phyloP scores from a whole-genome alignment of 768 basidiomycete species.

The Clitopilus passeckerianus region DNA sequence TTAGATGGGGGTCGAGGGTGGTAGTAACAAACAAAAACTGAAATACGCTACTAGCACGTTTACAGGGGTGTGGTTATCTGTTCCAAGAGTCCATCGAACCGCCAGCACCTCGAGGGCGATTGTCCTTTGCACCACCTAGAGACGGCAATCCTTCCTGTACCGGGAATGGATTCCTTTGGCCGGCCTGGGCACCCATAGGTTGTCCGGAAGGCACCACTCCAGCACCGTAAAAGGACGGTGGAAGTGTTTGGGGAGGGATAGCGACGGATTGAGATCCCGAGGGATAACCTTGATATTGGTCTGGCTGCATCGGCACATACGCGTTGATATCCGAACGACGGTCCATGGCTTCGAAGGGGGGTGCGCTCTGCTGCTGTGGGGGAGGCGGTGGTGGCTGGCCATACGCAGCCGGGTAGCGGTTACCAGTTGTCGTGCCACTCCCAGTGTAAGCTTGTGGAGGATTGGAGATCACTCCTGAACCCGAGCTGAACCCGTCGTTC shows the following conservation, averaged over 20 bases:
- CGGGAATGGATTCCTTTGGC: constrained; percentile 37
- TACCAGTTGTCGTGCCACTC: constrained; percentile 44
- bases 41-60: not conserved
- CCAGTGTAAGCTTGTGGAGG: constrained; percentile 72
- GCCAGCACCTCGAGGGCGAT: constrained; percentile 41
- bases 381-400: constrained; percentile 38
- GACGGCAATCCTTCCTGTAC: constrained; percentile 33
- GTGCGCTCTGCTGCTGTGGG: constrained; percentile 30
- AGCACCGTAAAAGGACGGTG: constrained; percentile 68
- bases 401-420: constrained; percentile 59
- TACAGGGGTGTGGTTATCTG: constrained; percentile 32
- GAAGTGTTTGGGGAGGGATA: constrained; percentile 45
- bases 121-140: constrained; percentile 43
- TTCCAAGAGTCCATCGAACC: constrained; percentile 64
- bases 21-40: constrained; percentile 1
- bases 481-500: constrained; percentile 35
- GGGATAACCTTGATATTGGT: constrained; percentile 61
- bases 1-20: constrained; percentile 5
- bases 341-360: constrained; percentile 58
- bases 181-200: constrained; percentile 18
- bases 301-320: constrained; percentile 82
- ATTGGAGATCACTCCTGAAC: constrained; percentile 58
- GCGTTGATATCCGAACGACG: constrained; percentile 62
- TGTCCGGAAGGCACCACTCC: constrained; percentile 50
- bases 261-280: constrained; percentile 26